These are phyloP conservation scores for Pseudogymnoascus sp. DNA, from an alignment of 2,329 filamentous ascomycete genomes.

Conservation along the genomic window DNA sequence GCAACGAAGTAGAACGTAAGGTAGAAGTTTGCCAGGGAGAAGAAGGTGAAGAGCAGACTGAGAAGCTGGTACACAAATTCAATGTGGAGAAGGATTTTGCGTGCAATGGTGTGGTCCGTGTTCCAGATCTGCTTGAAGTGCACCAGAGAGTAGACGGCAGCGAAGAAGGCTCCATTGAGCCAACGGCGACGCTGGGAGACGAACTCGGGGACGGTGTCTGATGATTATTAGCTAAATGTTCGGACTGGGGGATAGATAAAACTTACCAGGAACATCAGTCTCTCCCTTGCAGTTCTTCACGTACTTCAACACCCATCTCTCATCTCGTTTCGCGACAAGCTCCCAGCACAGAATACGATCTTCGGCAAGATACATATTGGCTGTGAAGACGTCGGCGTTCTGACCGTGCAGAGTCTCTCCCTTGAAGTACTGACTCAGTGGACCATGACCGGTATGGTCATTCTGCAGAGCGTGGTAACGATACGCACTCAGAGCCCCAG, in stretches of 20 bases:
- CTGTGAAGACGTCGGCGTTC: conserved; percentile 93
- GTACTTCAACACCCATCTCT: conserved; percentile 96
- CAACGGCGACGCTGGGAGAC: conserved; percentile 93
- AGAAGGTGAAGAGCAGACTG: conserved; percentile 90
- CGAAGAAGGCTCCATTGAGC: conserved; percentile 98
- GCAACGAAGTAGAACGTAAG: conserved; percentile 98
- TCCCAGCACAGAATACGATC: conserved; percentile 92
- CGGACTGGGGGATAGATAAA: background rate
- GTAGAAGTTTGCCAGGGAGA: conserved; percentile 98
- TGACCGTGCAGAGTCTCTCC: conserved; percentile 94
- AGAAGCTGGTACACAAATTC: conserved; percentile 95
- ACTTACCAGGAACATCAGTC: conserved; percentile 90
- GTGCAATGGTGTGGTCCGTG: conserved; percentile 82
- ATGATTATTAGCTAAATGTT: conserved; percentile 12
- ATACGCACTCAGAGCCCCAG: conserved; percentile 90
- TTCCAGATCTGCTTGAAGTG: conserved; percentile 90
- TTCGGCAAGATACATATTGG: conserved; percentile 91
- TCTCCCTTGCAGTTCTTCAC: conserved; percentile 95
- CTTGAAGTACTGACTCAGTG: conserved; percentile 97
- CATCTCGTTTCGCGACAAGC: conserved; percentile 86
- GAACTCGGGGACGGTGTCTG: conserved; percentile 89
- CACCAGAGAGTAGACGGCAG: conserved; percentile 91
- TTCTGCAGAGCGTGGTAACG: conserved; percentile 95
- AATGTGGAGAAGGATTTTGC: conserved; percentile 86
- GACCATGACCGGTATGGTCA: conserved; percentile 89